Conservation (phyloP, 768 basidiomycete species). For the Asterophora parasitica region DNA sequence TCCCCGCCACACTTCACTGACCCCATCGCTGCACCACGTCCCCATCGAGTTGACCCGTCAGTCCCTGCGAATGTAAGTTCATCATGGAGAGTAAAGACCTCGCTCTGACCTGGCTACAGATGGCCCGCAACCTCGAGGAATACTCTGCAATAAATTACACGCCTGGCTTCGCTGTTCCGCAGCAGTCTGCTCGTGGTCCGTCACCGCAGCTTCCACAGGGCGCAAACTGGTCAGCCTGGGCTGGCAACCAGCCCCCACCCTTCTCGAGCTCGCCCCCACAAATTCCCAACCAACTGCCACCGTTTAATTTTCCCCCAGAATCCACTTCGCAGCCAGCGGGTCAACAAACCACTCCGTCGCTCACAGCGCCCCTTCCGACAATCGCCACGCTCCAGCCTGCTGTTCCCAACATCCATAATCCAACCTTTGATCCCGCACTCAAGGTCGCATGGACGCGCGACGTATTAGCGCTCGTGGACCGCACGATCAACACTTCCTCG, state of each 20-base stretch:
- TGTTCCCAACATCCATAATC: slow-evolving; percentile 45
- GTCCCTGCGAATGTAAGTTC: slow-evolving; percentile 59
- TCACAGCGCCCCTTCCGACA: slow-evolving; percentile 69
- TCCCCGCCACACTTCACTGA: slow-evolving; percentile 49
- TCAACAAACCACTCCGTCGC: slow-evolving; percentile 32
- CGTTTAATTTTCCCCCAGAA: slow-evolving; percentile 46
- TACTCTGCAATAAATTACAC: slow-evolving; percentile 22
- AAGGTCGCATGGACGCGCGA: slow-evolving; percentile 80
- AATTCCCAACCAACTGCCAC: slow-evolving; percentile 31
- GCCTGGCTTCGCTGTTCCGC: slow-evolving; percentile 24
- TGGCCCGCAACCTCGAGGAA: slow-evolving; percentile 59
- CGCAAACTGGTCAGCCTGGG: slow-evolving; percentile 21
- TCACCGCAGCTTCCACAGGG: slow-evolving; percentile 23
- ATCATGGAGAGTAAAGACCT: background rate
- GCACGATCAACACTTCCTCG: slow-evolving; percentile 29
- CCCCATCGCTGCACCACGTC: slow-evolving; percentile 60
- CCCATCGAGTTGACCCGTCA: slow-evolving; percentile 56
- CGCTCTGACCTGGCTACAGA: slow-evolving; percentile 33
- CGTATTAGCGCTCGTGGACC: slow-evolving; percentile 73
- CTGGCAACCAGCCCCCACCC: slow-evolving; percentile 13
- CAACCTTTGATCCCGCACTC: slow-evolving; percentile 51
- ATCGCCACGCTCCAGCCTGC: slow-evolving; percentile 52
- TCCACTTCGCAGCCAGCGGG: slow-evolving; percentile 40
- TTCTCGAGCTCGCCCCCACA: slow-evolving; percentile 18
- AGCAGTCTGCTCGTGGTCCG: slow-evolving; percentile 14